Evolutionary conservation across 371 early-diverging fungal species (phyloP).

Genomic region (Syncephalastrum racemosum): DNA sequence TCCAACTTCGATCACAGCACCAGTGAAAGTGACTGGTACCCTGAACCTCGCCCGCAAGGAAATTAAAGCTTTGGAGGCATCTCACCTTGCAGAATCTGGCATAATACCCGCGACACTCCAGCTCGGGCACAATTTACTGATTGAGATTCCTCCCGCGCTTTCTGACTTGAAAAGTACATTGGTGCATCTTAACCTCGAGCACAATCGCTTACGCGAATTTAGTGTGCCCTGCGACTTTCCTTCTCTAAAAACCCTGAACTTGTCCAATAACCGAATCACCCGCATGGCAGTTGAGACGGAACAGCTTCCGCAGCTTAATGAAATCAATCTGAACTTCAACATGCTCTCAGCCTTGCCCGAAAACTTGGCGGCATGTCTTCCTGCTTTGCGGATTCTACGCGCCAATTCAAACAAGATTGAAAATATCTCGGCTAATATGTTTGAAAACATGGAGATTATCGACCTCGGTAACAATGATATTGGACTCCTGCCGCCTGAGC

Average conservation of each 20-base stretch:
- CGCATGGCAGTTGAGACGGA: slow-evolving; percentile 13
- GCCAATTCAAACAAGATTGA: slow-evolving; percentile 54
- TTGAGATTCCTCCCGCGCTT: slow-evolving; percentile 36
- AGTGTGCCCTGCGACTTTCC: slow-evolving; percentile 29
- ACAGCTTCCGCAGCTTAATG: slow-evolving; percentile 47
- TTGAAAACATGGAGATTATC: slow-evolving; percentile 47
- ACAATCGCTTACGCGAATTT: slow-evolving; percentile 45
- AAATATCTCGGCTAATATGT: slow-evolving; percentile 41
- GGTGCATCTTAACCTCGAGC: slow-evolving; percentile 49
- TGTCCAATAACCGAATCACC: slow-evolving; percentile 57
- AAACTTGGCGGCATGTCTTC: slow-evolving; percentile 42
- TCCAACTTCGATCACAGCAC: not conserved
- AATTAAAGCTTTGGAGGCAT: not conserved
- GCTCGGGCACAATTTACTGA: slow-evolving; percentile 46
- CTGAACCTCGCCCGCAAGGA: slow-evolving; percentile 9
- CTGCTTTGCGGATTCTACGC: slow-evolving; percentile 45
- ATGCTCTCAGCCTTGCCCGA: slow-evolving; percentile 42
- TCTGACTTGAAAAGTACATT: slow-evolving; percentile 30
- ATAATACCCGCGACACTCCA: slow-evolving; percentile 14
- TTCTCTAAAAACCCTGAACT: slow-evolving; percentile 41
- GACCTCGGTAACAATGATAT: slow-evolving; percentile 67
- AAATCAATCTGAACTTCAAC: slow-evolving; percentile 47
- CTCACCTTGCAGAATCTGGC: not conserved
- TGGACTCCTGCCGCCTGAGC: slow-evolving; percentile 53
- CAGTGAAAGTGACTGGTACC: slow-evolving; percentile 7